Percentiles rank a stretch among this genome's conserved stretches.
Evolutionary conservation across 2,329 filamentous ascomycete genomes (phyloP).

Genomic region (Arthrinium puccinioides): DNA sequence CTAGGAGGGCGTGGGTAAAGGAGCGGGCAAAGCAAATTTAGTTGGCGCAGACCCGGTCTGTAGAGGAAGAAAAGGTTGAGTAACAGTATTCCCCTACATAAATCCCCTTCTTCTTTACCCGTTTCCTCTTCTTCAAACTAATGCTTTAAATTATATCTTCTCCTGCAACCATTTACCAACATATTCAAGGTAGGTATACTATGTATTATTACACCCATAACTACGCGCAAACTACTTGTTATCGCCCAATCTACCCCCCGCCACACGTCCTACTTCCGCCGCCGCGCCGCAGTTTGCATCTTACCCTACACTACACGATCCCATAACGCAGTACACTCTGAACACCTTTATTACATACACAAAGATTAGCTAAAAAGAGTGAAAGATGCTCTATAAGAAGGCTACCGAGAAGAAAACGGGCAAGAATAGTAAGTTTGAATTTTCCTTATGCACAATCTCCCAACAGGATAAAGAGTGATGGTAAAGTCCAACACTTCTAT

Average conservation of each 20-base stretch:
- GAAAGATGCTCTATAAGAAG: slow-evolving; percentile 57
- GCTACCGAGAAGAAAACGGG: slow-evolving; percentile 41
- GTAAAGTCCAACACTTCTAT: too few species aligned
- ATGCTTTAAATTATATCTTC: slow-evolving; percentile 40
- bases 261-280: too few species aligned
- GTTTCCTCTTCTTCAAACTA: slow-evolving; percentile 48
- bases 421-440: slow-evolving; percentile 50
- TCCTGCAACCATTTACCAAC: slow-evolving; percentile 26
- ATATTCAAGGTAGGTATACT: slow-evolving; percentile 27
- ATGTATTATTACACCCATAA: slow-evolving; percentile 9
- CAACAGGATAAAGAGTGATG: too few species aligned
- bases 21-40: slow-evolving; percentile 5
- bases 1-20: slow-evolving; percentile 12
- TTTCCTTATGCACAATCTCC: too few species aligned
- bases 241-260: too few species aligned
- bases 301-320: too few species aligned
- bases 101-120: slow-evolving; percentile 54
- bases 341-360: not conserved
- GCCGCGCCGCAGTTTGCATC: too few species aligned
- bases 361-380: slow-evolving; percentile 16
- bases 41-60: slow-evolving; percentile 46
- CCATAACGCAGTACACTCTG: too few species aligned
- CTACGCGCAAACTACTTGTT: slow-evolving; percentile 8
- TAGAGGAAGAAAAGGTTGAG: slow-evolving; percentile 60
- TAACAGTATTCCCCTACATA: slow-evolving; percentile 46